Base-by-base conservation (phyloP, 768 basidiomycete species). In the Lentinula lateritia region DNA sequence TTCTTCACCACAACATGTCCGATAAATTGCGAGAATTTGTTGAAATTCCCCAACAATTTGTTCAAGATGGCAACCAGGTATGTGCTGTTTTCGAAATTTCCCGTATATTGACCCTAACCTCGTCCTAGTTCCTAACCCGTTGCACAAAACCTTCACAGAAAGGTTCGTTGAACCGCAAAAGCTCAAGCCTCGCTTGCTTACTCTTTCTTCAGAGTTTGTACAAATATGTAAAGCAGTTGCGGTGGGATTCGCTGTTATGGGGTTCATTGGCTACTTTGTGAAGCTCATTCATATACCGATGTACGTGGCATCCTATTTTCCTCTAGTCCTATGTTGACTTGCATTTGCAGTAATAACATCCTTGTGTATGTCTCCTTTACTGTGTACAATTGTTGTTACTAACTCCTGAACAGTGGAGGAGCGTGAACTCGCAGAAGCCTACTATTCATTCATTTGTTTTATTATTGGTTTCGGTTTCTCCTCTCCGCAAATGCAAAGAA, bases 281-380 rank as follows among this genome's bases (percentile, higher is more conserved):
- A 98, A 98, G 76, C 87, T 98, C 66, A 95, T 98, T 68, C 95
- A 98, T 76, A 97, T 96, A 75, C 95, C 95, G 68, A 96, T 97
- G 95, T 96, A 67, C 78, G 95, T 86, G 35, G 41, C 62, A 16
- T 58, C 42, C 58, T 42, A 39, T 55, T 43, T 35, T 28, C 46
- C 36, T 15, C 52, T 16, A 20, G n/a, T 54, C 54, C 12, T 8
- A 53, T 60, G 63, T 67, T 57, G 70, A 67, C 67, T 12, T 56
- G 6, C 45, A 36, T 35, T 60, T 61, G 13, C 69, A 96, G 94
- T 84, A 97, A 96, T 79, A 96, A 97, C 74, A 97, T 97, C 68
- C 85, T 97, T 64, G 95, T 97, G 95, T 97, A 84, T 69, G 95
- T 93, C 52, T 34, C 16, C 23, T 41, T 41, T 42, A 28, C 10